A percentile compares a stretch with the other conserved stretches of the same genome.
These are phyloP conservation scores for Talaromyces liani DNA, from an alignment of 495 filamentous ascomycete genomes.

Conservation along the genomic window DNA sequence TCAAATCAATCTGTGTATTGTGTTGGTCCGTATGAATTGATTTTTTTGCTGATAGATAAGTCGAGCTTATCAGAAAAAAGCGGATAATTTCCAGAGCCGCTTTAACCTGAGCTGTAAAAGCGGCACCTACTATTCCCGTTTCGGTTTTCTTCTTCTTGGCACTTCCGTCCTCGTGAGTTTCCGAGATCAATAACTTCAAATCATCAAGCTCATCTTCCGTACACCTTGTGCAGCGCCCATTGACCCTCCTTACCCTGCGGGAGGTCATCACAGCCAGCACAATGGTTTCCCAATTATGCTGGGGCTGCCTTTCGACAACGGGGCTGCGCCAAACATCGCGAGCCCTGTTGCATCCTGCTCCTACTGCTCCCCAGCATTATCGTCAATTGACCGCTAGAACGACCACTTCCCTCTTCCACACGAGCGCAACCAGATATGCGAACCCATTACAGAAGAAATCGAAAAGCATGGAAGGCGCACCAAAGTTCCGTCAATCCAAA, in stretches of 20 bases:
- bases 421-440: constrained; percentile 29
- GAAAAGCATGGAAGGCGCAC: constrained; percentile 15
- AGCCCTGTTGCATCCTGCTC: constrained; percentile 16
- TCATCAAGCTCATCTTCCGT: not conserved
- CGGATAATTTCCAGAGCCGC: constrained; percentile 4
- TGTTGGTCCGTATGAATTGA: constrained; percentile 12
- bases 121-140: not conserved
- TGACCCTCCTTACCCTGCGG: constrained; percentile 30
- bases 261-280: constrained; percentile 25
- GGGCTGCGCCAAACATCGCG: constrained; percentile 42
- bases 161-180: not conserved
- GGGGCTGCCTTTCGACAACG: constrained; percentile 51
- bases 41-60: constrained; percentile 7
- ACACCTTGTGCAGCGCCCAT: constrained; percentile 12
- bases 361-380: constrained; percentile 18
- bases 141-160: constrained; percentile 2
- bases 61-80: constrained; percentile 10
- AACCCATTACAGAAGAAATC: constrained; percentile 32
- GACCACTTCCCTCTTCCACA: constrained; percentile 30
- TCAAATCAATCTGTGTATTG: constrained; percentile 14
- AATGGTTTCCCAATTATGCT: constrained; percentile 64
- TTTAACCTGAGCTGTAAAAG: not conserved
- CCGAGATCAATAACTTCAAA: not conserved
- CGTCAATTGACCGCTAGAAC: constrained; percentile 17
- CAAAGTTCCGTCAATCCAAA: constrained; percentile 31